Base-by-base conservation (phyloP, 345 rosid genomes). In the Dipteronia dyeriana region DNA sequence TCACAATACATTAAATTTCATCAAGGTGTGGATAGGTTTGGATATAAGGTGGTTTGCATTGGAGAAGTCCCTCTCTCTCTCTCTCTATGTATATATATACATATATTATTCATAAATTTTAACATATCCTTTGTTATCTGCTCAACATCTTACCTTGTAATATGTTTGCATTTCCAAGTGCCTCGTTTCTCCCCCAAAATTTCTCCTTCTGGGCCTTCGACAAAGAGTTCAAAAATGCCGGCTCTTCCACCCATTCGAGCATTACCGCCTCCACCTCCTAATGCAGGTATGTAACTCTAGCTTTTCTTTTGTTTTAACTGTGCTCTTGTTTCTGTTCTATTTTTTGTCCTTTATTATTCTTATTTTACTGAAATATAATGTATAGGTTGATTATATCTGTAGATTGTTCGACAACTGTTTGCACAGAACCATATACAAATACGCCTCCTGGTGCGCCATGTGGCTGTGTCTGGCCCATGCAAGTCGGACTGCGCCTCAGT, bases 181-280 rank as follows among this genome's bases (percentile, higher is more conserved):
- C 90, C 91, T 20, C 38, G 29, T 76, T 34, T 69, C 43, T 77
- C 88, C 25, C 85, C 88, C 31, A 71, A 79, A 85, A 78, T 65
- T 80, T 80, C 90, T 79, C 89, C 88, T 17, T 56, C 85, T 22
- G 75, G 83, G 17, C 61, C 90, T 68, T 80, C 89, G 26, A 75
- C 86, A 75, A 86, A 79, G 81, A 89, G 85, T 84, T 89, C 96
- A 76, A 87, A 87, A 70, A 75, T 77, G 84, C 89, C 92, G 56
- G 81, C 78, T 41, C 67, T 79, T 49, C 97, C 97, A 19, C 93
- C 89, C n/a, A 78, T 92, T 49, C 92, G 65, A 45, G 82, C 92
- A 71, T 85, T 95, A 67, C 99, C 97, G 17, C 98, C 97, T 70
- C 99, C 99, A 62, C 99, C 99, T 77, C 98, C 98, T 66, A 96